Base-by-base conservation (phyloP, 1,284 basidiomycete species). In the Somion occarium region DNA sequence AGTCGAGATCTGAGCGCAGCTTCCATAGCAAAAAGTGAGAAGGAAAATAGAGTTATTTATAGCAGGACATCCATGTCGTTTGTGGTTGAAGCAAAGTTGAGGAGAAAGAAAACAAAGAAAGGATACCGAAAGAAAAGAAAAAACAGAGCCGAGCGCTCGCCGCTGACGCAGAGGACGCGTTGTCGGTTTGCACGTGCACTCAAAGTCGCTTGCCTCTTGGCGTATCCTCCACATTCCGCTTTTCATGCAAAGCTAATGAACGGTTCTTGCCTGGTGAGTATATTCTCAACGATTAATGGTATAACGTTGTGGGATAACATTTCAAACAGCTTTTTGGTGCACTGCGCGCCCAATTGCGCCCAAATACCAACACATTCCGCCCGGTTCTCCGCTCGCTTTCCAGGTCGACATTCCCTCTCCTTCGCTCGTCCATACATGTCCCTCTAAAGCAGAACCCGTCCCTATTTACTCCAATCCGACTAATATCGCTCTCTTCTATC, bases 401-500 rank as follows among this genome's bases (percentile, higher is more conserved):
- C 20, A 59, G 45, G 46, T 48, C 56, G 44, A 38, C 42, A 44
- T 34, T 37, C 20, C 24, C 30, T 51, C 46, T 38, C 43, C 37
- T 50, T 53, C 53, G 26, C 47, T 30, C 15, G 11, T 43, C 38
- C 23, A 41, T 37, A 18, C 38, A 50, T 48, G 44, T 50, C 3
- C 26, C 37, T 25, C 19, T 30, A 15, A 39, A 54, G 22, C 53
- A 42, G 18, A 49, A 37, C 26, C 45, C 42, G n/a, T 50, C 55
- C 11, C 38, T 48, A 23, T 15, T 55, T 25, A 15, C 49, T 11
- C 54, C 57, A 25, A 41, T 49, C 13, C 60, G 64, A 39, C 45
- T 53, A 12, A 51, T 85, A 24, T 77, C 77, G 41, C 69, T 84
- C 44, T 69, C 72, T 24, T 80, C 78, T 27, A 72, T 80, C 49